phyloP scores from a whole-genome alignment of 2,329 filamentous ascomycete species.

The Xylogone sp. region DNA sequence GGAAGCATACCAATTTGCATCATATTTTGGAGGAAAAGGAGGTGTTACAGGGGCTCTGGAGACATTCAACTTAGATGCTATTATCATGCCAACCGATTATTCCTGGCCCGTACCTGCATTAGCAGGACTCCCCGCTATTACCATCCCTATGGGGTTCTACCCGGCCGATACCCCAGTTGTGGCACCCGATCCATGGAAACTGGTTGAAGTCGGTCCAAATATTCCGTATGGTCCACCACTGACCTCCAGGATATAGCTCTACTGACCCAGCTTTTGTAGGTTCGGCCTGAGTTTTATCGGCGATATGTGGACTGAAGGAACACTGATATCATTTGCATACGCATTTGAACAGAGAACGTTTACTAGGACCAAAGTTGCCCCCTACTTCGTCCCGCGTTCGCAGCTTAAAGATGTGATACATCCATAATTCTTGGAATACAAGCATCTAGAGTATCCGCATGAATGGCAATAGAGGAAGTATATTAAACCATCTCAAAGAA shows the following conservation, averaged over 20 bases:
- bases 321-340: constrained; percentile 61
- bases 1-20: constrained; percentile 48
- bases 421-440: background rate
- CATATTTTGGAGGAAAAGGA: constrained; percentile 52
- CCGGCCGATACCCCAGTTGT: constrained; percentile 41
- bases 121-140: constrained; percentile 57
- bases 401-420: constrained; percentile 41
- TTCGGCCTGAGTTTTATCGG: constrained; percentile 65
- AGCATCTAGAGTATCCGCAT: background rate
- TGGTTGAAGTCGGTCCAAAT: constrained; percentile 51
- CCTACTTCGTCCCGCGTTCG: constrained; percentile 44
- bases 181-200: constrained; percentile 38
- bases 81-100: constrained; percentile 54
- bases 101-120: constrained; percentile 47
- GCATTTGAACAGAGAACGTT: constrained; percentile 53
- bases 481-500: too few species aligned
- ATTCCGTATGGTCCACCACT: constrained; percentile 31
- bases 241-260: background rate
- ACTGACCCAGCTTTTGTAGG: constrained; percentile 13
- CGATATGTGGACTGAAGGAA: constrained; percentile 55
- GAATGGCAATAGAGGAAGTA: background rate
- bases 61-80: constrained; percentile 54
- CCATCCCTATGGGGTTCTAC: constrained; percentile 58
- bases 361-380: constrained; percentile 41
- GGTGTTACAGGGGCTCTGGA: constrained; percentile 58